phyloP scores from a whole-genome alignment of 2,329 filamentous ascomycete species.

The Arthrobotrys musiformis region DNA sequence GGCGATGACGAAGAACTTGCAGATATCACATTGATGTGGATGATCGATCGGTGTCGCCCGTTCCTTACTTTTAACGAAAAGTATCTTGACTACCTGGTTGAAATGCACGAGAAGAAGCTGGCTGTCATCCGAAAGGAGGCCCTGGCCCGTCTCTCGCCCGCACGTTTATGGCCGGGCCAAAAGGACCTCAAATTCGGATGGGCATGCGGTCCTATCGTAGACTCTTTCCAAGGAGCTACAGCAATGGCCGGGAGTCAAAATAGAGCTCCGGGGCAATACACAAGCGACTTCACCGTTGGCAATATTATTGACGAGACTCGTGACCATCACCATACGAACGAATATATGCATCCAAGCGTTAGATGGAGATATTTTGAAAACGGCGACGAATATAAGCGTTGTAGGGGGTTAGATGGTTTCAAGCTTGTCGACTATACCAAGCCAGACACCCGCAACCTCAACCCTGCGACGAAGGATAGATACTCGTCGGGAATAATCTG shows the following conservation, averaged over 20 bases:
- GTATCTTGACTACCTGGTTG: constrained; percentile 52
- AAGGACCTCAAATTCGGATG: constrained; percentile 43
- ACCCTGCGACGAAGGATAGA: constrained; percentile 30
- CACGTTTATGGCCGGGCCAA: constrained; percentile 36
- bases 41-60: constrained; percentile 61
- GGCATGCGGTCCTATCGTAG: constrained; percentile 41
- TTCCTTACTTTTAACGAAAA: constrained; percentile 58
- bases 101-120: constrained; percentile 41
- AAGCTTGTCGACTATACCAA: constrained; percentile 44
- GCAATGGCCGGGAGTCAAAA: constrained; percentile 45
- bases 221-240: constrained; percentile 39
- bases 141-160: constrained; percentile 4
- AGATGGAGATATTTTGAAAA: constrained; percentile 54
- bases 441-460: constrained; percentile 1
- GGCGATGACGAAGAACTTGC: constrained; percentile 59
- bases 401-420: constrained; percentile 41
- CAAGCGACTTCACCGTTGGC: constrained; percentile 37
- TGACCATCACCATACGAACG: constrained; percentile 42
- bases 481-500: constrained; percentile 31
- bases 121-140: constrained; percentile 37
- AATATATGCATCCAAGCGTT: constrained; percentile 51
- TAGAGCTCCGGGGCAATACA: constrained; percentile 45
- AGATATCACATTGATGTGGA: constrained; percentile 63
- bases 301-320: constrained; percentile 47
- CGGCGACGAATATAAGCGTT: constrained; percentile 47